Evolutionary conservation across 1,139 yeast genomes (phyloP), one percentile per base, ranked within the genome.

Genomic region (Geotrichum klebahnii): DNA sequence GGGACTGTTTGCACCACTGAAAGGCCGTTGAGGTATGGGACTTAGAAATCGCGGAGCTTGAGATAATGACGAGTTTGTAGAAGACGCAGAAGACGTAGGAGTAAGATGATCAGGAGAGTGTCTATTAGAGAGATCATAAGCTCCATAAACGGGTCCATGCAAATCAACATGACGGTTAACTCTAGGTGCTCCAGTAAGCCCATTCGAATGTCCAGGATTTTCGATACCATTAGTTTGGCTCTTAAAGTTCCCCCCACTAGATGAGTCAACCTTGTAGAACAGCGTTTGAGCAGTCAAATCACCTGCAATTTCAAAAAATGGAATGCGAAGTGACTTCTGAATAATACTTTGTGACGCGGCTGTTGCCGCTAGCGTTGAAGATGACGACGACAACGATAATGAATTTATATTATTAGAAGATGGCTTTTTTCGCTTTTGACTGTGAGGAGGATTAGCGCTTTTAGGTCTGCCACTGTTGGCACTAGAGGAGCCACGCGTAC

Each of bases 1-100:
- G 20, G 38, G 44, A 17, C 44, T 40, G 36, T 35, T 40, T 2
- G 44, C n/a, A n/a, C n/a, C n/a, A n/a, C n/a, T 14, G 17, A 31
- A 12, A 14, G 31, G 44, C 6, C 44, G 24, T 16, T 35, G 36
- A 6, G 35, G 44, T 8, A 16, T 20, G 17, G 29, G 29, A 26
- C 37, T 33, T 17, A 10, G 19, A 14, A 17, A 8, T 12, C 19
- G 12, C 8, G 29, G 17, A n/a, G n/a, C n/a, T n/a, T n/a, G n/a
- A n/a, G n/a, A n/a, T n/a, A n/a, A n/a, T 3, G 19, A 12, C 19
- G 45, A 41, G 37, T 17, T 10, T 10, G 31, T 3, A 20, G 38
- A 16, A 34, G 10, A 10, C 10, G 38, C 5, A 17, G 12, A 17
- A 6, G 38, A 37, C n/a, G 31, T 4, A n/a, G 45, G 34, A 16